These are phyloP conservation scores for Russula sp. DNA, from an alignment of 768 basidiomycete genomes.

Conservation along the genomic window DNA sequence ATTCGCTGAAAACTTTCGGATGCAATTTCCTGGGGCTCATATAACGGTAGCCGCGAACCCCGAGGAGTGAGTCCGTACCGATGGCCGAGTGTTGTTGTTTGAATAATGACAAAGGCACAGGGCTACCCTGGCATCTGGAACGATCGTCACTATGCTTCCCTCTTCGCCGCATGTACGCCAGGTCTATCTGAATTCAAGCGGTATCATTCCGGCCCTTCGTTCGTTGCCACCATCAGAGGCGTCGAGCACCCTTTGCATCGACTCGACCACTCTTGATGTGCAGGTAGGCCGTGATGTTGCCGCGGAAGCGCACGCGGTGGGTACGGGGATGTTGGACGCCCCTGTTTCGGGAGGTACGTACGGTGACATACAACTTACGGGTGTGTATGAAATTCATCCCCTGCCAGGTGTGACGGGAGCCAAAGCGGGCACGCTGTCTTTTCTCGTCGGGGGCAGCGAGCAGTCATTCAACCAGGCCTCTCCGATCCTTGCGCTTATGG, in stretches of 20 bases:
- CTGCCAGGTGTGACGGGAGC: constrained; percentile 75
- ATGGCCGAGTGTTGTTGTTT: constrained; percentile 7
- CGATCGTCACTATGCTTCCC: constrained; percentile 86
- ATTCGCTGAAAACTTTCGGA: constrained; percentile 52
- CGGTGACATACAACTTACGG: constrained; percentile 25
- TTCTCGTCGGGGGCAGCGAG: constrained; percentile 81
- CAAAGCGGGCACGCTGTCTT: constrained; percentile 79
- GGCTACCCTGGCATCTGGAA: constrained; percentile 55
- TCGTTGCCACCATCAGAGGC: constrained; percentile 36
- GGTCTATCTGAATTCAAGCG: constrained; percentile 60
- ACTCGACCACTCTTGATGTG: constrained; percentile 89
- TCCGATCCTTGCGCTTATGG: constrained; percentile 68
- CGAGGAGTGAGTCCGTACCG: constrained; percentile 53
- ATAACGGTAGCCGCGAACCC: constrained; percentile 58
- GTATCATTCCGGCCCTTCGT: constrained; percentile 59
- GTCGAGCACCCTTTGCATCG: constrained; percentile 62
- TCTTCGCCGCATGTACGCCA: constrained; percentile 81
- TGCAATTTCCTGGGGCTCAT: constrained; percentile 52
- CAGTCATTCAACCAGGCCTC: constrained; percentile 50
- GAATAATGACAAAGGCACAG: constrained; percentile 33
- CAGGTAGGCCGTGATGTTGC: constrained; percentile 65
- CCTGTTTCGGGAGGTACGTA: constrained; percentile 83
- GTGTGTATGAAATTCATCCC: neutral
- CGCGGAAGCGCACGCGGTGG: constrained; percentile 41
- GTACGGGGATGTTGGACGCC: constrained; percentile 82